Base-by-base conservation (phyloP, 495 filamentous ascomycete species). In the Podospora conica region DNA sequence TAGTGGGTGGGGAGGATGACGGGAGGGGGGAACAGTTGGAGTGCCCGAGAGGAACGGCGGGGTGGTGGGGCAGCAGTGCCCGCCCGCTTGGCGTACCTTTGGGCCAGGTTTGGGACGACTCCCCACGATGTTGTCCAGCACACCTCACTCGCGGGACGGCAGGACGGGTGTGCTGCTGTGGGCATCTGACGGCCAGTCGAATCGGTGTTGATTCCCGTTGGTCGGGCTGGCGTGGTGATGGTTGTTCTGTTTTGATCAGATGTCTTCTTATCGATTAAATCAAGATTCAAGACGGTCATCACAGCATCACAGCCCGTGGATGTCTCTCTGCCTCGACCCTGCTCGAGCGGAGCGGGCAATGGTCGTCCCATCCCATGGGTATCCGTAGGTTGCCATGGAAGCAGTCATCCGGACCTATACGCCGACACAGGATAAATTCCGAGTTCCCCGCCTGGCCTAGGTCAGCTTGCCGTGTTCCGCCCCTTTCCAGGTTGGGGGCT, bases 191-290 rank as follows among this genome's bases (percentile, higher is more conserved):
- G 40, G 40, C 40, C 40, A 48, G 15, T 48, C 40, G 8, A 48
- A 48, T n/a, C 40, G 40, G 40, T 7, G 40, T n/a, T 12, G 40
- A 5, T n/a, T 48, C 40, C 40, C 48, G 28, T 58, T 64, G 27
- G 53, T 28, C 12, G 55, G 10, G 25, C 55, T 25, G 12, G 27
- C 18, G 40, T 2, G 40, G 40, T 48, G 40, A 18, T 48, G 40
- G 40, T 40, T 18, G 18, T 24, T 57, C 24, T 48, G 21, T 58
- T 40, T 40, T 55, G 63, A 58, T 64, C 55, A 64, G 63, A 64
- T 64, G 63, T 22, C 60, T 27, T 57, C 23, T 27, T 27, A 27
- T 24, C 55, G 27, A 40, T 53, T 53, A 22, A 6, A n/a, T 9
- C 40, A n/a, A 48, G 40, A 27, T 6, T 27, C 6, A 27, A 27